Evolutionary conservation across 1,139 yeast genomes (phyloP), one percentile per base, ranked within the genome.

Genomic region (Candida frijolesensis): DNA sequence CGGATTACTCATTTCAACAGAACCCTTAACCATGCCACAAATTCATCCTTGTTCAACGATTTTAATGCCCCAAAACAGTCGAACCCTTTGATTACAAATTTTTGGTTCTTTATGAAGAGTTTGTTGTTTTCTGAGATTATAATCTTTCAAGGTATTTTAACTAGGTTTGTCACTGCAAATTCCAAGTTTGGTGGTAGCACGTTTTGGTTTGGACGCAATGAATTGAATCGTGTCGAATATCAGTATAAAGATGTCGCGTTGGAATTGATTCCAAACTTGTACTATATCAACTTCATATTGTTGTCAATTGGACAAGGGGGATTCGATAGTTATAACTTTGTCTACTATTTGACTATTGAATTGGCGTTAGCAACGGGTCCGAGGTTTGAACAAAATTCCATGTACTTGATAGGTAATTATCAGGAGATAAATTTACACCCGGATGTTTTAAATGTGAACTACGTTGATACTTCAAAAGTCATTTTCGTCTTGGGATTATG

Each of bases 291-390:
- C 54, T 85, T 80, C 57, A 72, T 86, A 6, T 64, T 85, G 12
- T 74, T 80, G 38, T 72, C 82, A 16, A 76, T 87, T 15, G 94
- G 95, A 0, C 78, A 80, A 39, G 87, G 89, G 1, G 90, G 90
- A 1, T 87, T 87, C 62, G 87, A 85, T 48, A 76, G 82, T 18
- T 87, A 83, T 62, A 85, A 84, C 58, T 86, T 84, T 62, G 83
- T 85, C n/a, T 80, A 82, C 57, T 72, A 78, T 45, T 66, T 83
- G 3, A 65, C 82, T 15, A 54, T 82, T 6, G 89, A 84, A 50
- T 48, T 70, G 59, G 76, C 61, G 54, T 54, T 60, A 11, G 14
- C 51, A 4, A 68, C 55, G 60, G 66, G 43, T n/a, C 50, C 14
- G 16, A 59, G 49, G 45, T 70, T 78, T 29, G 81, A 80, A 53